Evolutionary conservation across 371 early-diverging fungal genomes (phyloP).

Genomic region (Circinella umbellata): DNA sequence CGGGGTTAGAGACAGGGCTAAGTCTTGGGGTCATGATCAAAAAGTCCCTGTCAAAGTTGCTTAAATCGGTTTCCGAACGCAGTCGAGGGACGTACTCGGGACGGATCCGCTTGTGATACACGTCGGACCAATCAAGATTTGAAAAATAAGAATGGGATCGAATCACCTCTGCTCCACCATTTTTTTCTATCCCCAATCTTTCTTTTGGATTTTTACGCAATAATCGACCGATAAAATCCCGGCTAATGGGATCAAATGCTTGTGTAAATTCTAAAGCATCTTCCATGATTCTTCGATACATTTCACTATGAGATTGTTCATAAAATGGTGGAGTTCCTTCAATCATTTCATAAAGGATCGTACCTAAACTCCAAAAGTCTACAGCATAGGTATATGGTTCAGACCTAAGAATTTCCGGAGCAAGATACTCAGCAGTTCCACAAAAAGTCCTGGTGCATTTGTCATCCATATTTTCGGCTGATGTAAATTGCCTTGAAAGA

Average conservation of each 20-base stretch:
- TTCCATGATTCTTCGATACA: conserved; percentile 83
- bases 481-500: conserved; percentile 62
- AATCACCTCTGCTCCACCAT: conserved; percentile 68
- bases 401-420: conserved; percentile 90
- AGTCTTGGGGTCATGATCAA: conserved; percentile 39
- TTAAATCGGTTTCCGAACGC: conserved; percentile 54
- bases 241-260: conserved; percentile 62
- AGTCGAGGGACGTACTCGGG: conserved; percentile 62
- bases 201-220: conserved; percentile 67
- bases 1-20: conserved; percentile 44
- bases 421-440: conserved; percentile 92
- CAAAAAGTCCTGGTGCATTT: conserved; percentile 88
- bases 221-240: conserved; percentile 62
- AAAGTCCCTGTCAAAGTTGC: conserved; percentile 68
- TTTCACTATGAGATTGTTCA: conserved; percentile 75
- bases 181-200: conserved; percentile 67
- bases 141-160: conserved; percentile 73
- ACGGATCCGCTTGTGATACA: conserved; percentile 66
- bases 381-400: conserved; percentile 84
- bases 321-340: conserved; percentile 82
- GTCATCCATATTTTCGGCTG: conserved; percentile 56
- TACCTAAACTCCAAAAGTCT: conserved; percentile 98
- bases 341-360: conserved; percentile 87
- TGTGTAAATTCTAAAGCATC: conserved; percentile 78
- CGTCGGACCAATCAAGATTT: conserved; percentile 74